Evolutionary conservation across 345 rosid genomes (phyloP).

Genomic region (Erodium maritimum): DNA sequence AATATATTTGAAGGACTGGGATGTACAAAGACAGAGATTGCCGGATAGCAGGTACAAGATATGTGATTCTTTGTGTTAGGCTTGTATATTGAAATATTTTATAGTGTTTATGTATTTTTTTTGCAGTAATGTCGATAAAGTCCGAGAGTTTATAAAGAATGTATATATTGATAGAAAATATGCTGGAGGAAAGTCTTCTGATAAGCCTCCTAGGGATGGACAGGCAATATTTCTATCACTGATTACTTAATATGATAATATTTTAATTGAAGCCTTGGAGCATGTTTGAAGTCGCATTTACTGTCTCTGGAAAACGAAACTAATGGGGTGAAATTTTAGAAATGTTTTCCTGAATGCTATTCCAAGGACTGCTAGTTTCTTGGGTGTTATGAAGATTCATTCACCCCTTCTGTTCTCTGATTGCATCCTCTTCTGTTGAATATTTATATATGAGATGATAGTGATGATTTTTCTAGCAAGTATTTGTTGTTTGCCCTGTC

Average conservation of each 20-base stretch:
- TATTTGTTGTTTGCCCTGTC: neutral
- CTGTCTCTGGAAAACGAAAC: neutral
- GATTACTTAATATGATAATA: neutral
- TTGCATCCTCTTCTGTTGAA: neutral
- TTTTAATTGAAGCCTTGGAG: neutral
- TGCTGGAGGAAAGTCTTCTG: constrained; percentile 51
- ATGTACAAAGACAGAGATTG: constrained; percentile 68
- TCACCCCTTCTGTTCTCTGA: neutral
- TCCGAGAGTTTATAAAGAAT: constrained; percentile 73
- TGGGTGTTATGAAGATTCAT: too few relatives aligned
- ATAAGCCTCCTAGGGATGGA: constrained; percentile 61
- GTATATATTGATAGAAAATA: constrained; percentile 74
- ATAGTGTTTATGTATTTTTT: constrained; percentile 13
- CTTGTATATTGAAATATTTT: constrained; percentile 3
- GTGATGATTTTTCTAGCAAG: neutral
- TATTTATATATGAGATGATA: neutral
- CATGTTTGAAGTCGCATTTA: neutral
- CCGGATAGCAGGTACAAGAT: constrained; percentile 64
- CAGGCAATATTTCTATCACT: constrained; percentile 35
- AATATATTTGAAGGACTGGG: constrained; percentile 72
- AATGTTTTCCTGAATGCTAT: too few relatives aligned
- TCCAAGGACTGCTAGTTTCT: too few relatives aligned
- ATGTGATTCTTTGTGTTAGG: constrained; percentile 5
- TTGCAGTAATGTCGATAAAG: constrained; percentile 58
- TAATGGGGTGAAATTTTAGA: neutral